Evolutionary conservation across 805 yeast genomes (phyloP).

Genomic region (Candida suzukii): DNA sequence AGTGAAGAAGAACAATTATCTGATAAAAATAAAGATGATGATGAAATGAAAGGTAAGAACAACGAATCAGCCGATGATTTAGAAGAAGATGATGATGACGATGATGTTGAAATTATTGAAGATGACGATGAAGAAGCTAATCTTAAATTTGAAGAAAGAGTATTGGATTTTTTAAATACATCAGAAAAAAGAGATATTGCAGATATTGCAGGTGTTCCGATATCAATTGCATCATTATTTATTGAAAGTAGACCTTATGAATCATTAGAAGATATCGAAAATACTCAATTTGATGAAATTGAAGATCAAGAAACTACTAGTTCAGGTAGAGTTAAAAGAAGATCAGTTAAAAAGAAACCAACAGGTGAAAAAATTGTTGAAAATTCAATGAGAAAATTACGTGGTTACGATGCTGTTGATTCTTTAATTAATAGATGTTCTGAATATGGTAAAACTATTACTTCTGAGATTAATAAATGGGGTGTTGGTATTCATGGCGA

Average conservation of each 20-base stretch:
- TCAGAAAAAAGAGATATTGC: slow-evolving; percentile 70
- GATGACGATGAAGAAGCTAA: slow-evolving; percentile 26
- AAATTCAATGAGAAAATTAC: slow-evolving; percentile 58
- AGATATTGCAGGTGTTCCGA: slow-evolving; percentile 70
- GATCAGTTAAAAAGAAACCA: slow-evolving; percentile 38
- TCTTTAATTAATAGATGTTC: slow-evolving; percentile 83
- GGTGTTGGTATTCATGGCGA: slow-evolving; percentile 71
- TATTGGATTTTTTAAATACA: slow-evolving; percentile 70
- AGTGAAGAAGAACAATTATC: slow-evolving; percentile 8
- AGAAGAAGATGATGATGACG: slow-evolving; percentile 30
- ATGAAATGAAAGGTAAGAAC: slow-evolving; percentile 3
- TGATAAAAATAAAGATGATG: slow-evolving; percentile 18
- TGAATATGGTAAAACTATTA: slow-evolving; percentile 62
- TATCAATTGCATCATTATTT: slow-evolving; percentile 56
- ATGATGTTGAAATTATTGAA: slow-evolving; percentile 27
- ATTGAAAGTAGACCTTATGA: slow-evolving; percentile 66
- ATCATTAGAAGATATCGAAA: slow-evolving; percentile 52
- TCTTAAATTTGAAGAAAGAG: slow-evolving; percentile 50
- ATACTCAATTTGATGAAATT: slow-evolving; percentile 40
- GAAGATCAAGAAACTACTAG: slow-evolving; percentile 11
- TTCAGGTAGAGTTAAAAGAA: slow-evolving; percentile 18
- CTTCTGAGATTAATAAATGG: slow-evolving; percentile 75
- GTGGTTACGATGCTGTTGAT: slow-evolving; percentile 92
- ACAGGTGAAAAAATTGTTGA: slow-evolving; percentile 73
- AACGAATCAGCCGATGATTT: slow-evolving; percentile 34